Evolutionary conservation across 352 stramenopile genomes (phyloP).

Genomic region (Pythium brassicae): DNA sequence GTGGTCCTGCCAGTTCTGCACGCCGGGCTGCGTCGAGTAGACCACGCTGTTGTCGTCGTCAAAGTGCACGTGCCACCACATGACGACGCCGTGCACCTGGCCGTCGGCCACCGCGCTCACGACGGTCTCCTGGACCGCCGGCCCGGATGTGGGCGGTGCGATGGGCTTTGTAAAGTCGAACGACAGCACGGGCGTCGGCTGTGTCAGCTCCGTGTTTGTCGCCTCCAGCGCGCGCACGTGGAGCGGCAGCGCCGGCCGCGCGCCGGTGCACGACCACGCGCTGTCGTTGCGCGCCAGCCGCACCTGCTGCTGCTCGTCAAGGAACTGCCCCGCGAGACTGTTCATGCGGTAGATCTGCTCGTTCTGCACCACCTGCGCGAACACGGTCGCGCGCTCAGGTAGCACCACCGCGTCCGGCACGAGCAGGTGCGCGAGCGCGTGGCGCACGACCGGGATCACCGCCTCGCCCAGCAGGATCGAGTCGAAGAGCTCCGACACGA

Average conservation of each 20-base stretch:
- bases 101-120: constrained; percentile 32
- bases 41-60: constrained; percentile 38
- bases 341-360: constrained; percentile 67
- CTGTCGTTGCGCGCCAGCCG: constrained; percentile 48
- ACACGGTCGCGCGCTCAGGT: constrained; percentile 60
- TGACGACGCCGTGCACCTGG: constrained; percentile 59
- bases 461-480: constrained; percentile 88
- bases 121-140: constrained; percentile 27
- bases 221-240: constrained; percentile 47
- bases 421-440: constrained; percentile 70
- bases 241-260: constrained; percentile 55
- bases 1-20: constrained; percentile 82
- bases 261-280: constrained; percentile 58
- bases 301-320: constrained; percentile 25
- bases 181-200: constrained; percentile 35
- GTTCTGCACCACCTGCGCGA: constrained; percentile 66
- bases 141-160: constrained; percentile 6
- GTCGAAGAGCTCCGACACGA: constrained; percentile 93
- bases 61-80: constrained; percentile 82
- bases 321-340: constrained; percentile 30
- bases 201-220: constrained; percentile 38
- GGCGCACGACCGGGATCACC: constrained; percentile 78
- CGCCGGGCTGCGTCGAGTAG: constrained; percentile 62
- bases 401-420: constrained; percentile 55
- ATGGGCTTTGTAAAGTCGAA: constrained; percentile 63